Percentiles rank a stretch among this genome's conserved stretches.
These are phyloP conservation scores for Selaginella moellendorffii DNA, from an alignment of 75 land plant species.

Conservation along the genomic window DNA sequence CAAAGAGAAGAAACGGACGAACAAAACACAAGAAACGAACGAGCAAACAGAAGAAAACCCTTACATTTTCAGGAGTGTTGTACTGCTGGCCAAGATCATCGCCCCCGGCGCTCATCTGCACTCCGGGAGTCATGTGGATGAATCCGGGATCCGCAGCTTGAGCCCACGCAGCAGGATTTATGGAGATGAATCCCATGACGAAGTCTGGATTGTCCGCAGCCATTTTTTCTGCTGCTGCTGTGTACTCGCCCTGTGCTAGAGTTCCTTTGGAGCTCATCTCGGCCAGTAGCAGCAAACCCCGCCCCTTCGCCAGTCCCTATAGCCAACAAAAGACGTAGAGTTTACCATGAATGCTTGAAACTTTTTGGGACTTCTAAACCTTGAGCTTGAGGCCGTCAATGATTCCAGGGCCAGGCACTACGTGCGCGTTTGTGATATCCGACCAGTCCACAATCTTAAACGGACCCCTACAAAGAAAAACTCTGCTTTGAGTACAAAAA, in stretches of 20 bases:
- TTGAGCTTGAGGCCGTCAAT: slow-evolving; percentile 81
- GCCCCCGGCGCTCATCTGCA: slow-evolving; percentile 82
- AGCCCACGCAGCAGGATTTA: slow-evolving; percentile 90
- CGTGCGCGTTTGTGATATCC: slow-evolving; percentile 81
- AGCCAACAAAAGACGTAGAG: too few species aligned
- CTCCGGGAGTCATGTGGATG: slow-evolving; percentile 93
- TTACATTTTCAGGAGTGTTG: slow-evolving; percentile 77
- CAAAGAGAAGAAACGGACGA: background rate
- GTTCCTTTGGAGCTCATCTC: slow-evolving; percentile 95
- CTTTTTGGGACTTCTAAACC: too few species aligned
- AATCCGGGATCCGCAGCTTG: slow-evolving; percentile 52
- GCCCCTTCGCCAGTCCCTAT: slow-evolving; percentile 61
- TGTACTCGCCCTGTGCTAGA: slow-evolving; percentile 81
- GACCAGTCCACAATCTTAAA: slow-evolving; percentile 88
- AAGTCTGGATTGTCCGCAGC: slow-evolving; percentile 72
- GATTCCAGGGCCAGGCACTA: slow-evolving; percentile 86
- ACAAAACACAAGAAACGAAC: background rate
- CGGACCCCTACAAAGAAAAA: slow-evolving; percentile 54
- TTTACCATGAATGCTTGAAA: too few species aligned
- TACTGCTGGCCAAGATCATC: slow-evolving; percentile 90
- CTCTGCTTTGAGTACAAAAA: too few species aligned
- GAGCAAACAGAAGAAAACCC: slow-evolving; percentile 8
- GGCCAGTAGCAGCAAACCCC: slow-evolving; percentile 76
- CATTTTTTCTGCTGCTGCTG: slow-evolving; percentile 76
- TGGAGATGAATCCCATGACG: slow-evolving; percentile 94